A percentile compares a stretch with the other conserved stretches of the same genome.
Evolutionary conservation across 2,329 filamentous ascomycete species (phyloP).

Genomic region (Podosphaera fusca): DNA sequence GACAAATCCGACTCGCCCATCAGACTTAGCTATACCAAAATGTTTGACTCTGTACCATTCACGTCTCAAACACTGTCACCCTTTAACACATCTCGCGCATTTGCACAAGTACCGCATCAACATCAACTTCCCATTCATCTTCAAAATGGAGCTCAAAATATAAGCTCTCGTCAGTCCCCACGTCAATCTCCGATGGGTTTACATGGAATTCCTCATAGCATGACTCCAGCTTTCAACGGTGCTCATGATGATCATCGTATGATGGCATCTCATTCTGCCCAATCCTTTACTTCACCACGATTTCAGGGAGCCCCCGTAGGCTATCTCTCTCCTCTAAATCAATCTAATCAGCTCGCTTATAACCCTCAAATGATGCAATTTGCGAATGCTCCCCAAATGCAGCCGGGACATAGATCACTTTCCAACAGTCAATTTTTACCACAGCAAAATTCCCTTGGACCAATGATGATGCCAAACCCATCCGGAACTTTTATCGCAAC

Average conservation of each 20-base stretch:
- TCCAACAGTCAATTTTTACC: constrained; percentile 54
- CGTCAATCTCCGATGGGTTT: constrained; percentile 57
- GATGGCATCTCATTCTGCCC: constrained; percentile 64
- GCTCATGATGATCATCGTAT: constrained; percentile 56
- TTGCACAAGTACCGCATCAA: constrained; percentile 55
- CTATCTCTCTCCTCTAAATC: constrained; percentile 49
- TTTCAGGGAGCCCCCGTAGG: constrained; percentile 46
- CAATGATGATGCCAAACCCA: constrained; percentile 65
- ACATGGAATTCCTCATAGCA: constrained; percentile 42
- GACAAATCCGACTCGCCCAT: constrained; percentile 49
- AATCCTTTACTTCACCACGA: constrained; percentile 69
- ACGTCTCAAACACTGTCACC: constrained; percentile 35
- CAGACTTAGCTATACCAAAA: constrained; percentile 50
- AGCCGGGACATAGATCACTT: constrained; percentile 40
- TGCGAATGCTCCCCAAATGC: constrained; percentile 46
- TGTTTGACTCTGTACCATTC: constrained; percentile 48
- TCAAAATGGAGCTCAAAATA: constrained; percentile 46
- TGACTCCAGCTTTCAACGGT: constrained; percentile 42
- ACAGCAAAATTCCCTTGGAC: constrained; percentile 48
- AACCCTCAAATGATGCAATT: constrained; percentile 49
- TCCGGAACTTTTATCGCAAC: constrained; percentile 51
- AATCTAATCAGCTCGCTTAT: constrained; percentile 46
- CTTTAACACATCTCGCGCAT: constrained; percentile 43
- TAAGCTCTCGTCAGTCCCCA: constrained; percentile 22
- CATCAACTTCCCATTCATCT: constrained; percentile 69